Base-by-base conservation (phyloP, 225 moss, liverwort and hornwort genomes). In the Neckera pumila region DNA sequence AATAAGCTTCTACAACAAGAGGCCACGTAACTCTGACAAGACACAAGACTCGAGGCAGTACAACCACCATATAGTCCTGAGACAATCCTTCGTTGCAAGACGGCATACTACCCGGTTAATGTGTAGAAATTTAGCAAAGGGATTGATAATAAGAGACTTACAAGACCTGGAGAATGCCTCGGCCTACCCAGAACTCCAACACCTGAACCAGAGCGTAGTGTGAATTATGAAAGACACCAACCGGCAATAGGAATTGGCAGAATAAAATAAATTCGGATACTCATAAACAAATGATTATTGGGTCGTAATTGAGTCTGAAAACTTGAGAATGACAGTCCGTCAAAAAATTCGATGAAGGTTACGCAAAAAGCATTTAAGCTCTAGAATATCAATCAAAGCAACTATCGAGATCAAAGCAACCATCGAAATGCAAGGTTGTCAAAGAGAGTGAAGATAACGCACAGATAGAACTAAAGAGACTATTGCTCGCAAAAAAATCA, bases 111-210 rank as follows among this genome's bases (percentile, higher is more conserved):
- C 27, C 79, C 14, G 25, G 14, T 23, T 76, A 7, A 40, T 47
- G 14, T 51, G 20, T 11, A 77, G 16, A 16, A 73, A 73, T n/a
- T 17, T 74, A 27, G 8, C 19, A 54, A 66, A 61, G 34, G 15
- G 61, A 64, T 28, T 45, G 49, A 64, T 14, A n/a, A 80, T 49
- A 77, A 54, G 31, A 64, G 75, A 77, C 96, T 92, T 94, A 98
- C 98, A 96, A 96, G 62, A 98, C 89, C 88, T 97, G 96, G 47
- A 98, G 93, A 90, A 93, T 82, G 72, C 98, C 98, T 64, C 98
- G 94, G 31, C 93, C 94, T 20, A 95, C 91, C 98, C 98, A 98
- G 57, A 87, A 95, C 73, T 98, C 95, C 93, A 98, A 84, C 63
- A 95, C 92, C 98, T 98, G 96, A 77, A 88, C 79, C 57, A 75